Percentiles rank a stretch among this genome's conserved stretches.
Conservation (phyloP, 2,329 filamentous ascomycete species). For the Neospermospora avenae region DNA sequence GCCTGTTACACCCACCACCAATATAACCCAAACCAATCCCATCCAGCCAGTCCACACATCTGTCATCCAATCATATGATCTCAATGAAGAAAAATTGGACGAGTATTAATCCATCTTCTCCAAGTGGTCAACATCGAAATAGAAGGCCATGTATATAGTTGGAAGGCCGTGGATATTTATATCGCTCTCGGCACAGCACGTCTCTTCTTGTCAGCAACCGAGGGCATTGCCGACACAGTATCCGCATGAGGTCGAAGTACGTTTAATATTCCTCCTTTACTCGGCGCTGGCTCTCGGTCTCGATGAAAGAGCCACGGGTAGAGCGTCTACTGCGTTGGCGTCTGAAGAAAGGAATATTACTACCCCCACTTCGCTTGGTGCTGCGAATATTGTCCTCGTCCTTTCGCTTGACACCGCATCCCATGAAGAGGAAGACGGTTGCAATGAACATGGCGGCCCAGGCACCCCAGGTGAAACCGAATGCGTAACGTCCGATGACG, state of each 20-base stretch:
- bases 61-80: neutral
- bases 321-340: constrained; percentile 47
- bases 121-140: neutral
- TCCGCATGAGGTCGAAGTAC: neutral
- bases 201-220: neutral
- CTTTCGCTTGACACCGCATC: constrained; percentile 43
- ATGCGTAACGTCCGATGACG: constrained; percentile 62
- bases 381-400: constrained; percentile 27
- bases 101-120: neutral
- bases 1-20: neutral
- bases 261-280: constrained; percentile 66
- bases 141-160: constrained; percentile 5
- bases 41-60: neutral
- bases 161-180: constrained; percentile 17
- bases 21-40: neutral
- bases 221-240: neutral
- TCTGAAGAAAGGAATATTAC: constrained; percentile 42
- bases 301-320: constrained; percentile 48
- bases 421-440: constrained; percentile 63
- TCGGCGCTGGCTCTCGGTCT: constrained; percentile 53
- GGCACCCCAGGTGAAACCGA: constrained; percentile 75
- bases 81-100: neutral
- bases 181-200: neutral
- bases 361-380: constrained; percentile 20
- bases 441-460: constrained; percentile 64